phyloP scores from a whole-genome alignment of 495 filamentous ascomycete genomes.

The Neurospora tetraspora region DNA sequence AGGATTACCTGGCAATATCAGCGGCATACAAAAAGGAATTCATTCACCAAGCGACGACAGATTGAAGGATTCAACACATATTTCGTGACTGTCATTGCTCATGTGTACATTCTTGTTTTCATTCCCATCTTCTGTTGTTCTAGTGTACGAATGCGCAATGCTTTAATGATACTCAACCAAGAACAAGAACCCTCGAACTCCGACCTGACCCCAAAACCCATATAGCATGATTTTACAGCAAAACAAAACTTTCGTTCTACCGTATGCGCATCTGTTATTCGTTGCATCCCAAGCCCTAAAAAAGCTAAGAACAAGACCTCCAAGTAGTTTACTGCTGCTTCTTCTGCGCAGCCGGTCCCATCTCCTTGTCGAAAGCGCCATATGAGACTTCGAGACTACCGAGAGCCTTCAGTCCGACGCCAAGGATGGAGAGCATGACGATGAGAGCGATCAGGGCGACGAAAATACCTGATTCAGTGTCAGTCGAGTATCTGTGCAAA shows the following conservation, averaged over 20 bases:
- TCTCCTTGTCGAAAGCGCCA: conserved; percentile 93
- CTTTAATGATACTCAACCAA: neutral
- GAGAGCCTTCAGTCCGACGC: conserved; percentile 65
- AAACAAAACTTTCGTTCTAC: neutral
- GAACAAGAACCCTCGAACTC: neutral
- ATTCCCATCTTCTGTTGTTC: neutral
- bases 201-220: neutral
- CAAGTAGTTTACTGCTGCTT: conserved; percentile 50
- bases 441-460: conserved; percentile 56
- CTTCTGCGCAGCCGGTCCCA: conserved; percentile 75
- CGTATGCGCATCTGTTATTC: neutral
- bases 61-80: neutral
- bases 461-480: conserved; percentile 46
- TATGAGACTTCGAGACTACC: conserved; percentile 79
- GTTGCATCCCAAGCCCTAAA: neutral
- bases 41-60: neutral
- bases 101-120: neutral
- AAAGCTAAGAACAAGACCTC: neutral
- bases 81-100: neutral
- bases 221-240: neutral
- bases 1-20: neutral
- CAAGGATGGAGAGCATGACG: conserved; percentile 64
- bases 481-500: neutral
- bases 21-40: neutral
- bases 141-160: neutral